phyloP scores from a whole-genome alignment of 2,329 filamentous ascomycete species.

The Phialophora verrucosa region DNA sequence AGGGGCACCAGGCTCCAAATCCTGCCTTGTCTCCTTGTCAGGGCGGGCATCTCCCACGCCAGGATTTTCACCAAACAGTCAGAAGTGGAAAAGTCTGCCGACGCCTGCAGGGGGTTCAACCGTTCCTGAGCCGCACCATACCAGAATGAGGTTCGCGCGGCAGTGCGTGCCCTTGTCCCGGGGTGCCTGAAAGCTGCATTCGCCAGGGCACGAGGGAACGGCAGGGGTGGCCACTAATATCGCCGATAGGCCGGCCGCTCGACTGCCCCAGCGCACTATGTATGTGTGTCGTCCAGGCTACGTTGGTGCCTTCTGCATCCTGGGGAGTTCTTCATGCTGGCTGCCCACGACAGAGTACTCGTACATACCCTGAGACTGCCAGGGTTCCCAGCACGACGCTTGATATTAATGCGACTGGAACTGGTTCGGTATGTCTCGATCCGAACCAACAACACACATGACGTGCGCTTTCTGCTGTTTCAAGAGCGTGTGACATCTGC shows the following conservation, averaged over 20 bases:
- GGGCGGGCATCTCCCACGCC: not conserved
- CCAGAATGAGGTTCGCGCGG: not conserved
- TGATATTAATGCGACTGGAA: not conserved
- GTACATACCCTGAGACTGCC: not conserved
- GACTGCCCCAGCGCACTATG: conserved; percentile 4
- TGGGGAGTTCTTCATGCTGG: not conserved
- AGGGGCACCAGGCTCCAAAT: conserved; percentile 16
- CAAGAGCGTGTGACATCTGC: conserved; percentile 11
- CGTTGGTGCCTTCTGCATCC: not conserved
- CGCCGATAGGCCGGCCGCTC: conserved; percentile 9
- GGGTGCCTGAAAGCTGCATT: conserved; percentile 14
- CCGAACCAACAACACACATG: not conserved
- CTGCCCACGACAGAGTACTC: too few species aligned
- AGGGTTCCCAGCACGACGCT: not conserved
- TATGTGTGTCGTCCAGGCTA: too few species aligned
- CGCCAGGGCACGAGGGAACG: not conserved
- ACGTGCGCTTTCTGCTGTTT: not conserved
- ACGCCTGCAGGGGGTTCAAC: conserved; percentile 13
- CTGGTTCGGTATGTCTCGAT: not conserved
- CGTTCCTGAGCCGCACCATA: conserved; percentile 1
- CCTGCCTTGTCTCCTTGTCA: conserved; percentile 1
- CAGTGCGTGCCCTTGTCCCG: conserved; percentile 6
- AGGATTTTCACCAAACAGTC: not conserved
- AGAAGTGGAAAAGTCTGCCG: conserved; percentile 9
- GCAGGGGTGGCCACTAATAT: conserved; percentile 20